Evolutionary conservation across 257 asterid species (phyloP).

Genomic region (Primulina huaijiensis): DNA sequence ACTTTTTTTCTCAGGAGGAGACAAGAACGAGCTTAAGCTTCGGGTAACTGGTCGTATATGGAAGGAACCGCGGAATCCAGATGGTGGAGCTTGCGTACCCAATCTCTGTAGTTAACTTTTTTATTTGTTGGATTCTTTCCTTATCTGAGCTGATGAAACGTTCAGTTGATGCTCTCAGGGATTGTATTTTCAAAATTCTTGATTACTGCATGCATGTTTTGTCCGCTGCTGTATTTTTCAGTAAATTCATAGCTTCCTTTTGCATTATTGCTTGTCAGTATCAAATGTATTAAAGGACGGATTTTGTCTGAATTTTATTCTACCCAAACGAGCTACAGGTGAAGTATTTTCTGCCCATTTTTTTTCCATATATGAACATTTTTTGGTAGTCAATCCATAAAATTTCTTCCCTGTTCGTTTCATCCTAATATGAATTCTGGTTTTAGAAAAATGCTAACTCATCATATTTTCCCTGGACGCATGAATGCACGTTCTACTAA

Average conservation of each 20-base stretch:
- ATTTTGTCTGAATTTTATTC: too few relatives aligned
- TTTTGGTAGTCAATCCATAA: too few relatives aligned
- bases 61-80: constrained; percentile 1
- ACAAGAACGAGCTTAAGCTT: not conserved
- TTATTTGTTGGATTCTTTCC: not conserved
- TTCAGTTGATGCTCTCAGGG: not conserved
- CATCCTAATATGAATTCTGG: too few relatives aligned
- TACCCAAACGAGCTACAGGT: too few relatives aligned
- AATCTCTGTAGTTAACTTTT: not conserved
- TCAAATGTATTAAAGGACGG: not conserved
- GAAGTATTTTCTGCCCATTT: too few relatives aligned
- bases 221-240: not conserved
- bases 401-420: too few relatives aligned
- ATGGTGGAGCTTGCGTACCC: not conserved
- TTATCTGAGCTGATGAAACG: not conserved
- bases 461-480: too few relatives aligned
- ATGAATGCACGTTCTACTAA: too few relatives aligned
- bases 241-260: not conserved
- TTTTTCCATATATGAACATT: too few relatives aligned
- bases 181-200: too few relatives aligned
- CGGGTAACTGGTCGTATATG: not conserved
- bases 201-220: too few relatives aligned
- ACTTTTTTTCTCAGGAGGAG: constrained; percentile 1
- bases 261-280: not conserved
- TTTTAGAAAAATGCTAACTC: too few relatives aligned